These are phyloP conservation scores for Capsicum chinense DNA, from an alignment of 257 asterid species.

Conservation along the genomic window DNA sequence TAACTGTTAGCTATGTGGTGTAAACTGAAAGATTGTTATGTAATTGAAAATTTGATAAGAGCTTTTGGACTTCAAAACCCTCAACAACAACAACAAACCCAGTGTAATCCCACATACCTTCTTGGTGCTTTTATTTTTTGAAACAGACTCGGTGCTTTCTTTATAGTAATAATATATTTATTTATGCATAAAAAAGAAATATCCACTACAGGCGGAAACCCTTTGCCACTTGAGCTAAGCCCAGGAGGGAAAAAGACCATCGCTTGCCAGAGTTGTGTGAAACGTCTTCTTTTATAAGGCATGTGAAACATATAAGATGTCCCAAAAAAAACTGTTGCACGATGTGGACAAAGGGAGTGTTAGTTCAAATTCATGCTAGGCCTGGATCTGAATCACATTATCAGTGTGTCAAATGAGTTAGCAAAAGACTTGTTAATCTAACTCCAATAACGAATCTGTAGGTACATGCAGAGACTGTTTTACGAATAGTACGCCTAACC, in stretches of 20 bases:
- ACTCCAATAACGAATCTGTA: neutral
- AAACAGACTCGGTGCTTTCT: neutral
- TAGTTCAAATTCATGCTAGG: neutral
- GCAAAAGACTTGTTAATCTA: constrained; percentile 21
- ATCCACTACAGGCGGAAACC: too few species aligned
- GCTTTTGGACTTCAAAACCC: neutral
- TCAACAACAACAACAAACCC: neutral
- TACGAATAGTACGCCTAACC: constrained; percentile 46
- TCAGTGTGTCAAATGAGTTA: neutral
- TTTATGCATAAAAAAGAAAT: too few species aligned
- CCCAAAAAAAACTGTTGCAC: neutral
- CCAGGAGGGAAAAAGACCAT: neutral
- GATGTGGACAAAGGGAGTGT: constrained; percentile 5
- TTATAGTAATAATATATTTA: too few species aligned
- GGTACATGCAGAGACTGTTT: neutral
- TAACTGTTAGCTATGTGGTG: neutral
- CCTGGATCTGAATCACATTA: constrained; percentile 23
- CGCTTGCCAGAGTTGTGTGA: neutral
- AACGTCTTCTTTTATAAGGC: neutral
- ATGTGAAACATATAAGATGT: neutral
- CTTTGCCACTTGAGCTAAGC: neutral
- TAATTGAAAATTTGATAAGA: neutral
- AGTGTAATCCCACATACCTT: neutral
- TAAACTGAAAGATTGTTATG: neutral
- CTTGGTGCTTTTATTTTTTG: neutral